phyloP scores from a whole-genome alignment of 2,329 filamentous ascomycete genomes.

The Capronia americana region DNA sequence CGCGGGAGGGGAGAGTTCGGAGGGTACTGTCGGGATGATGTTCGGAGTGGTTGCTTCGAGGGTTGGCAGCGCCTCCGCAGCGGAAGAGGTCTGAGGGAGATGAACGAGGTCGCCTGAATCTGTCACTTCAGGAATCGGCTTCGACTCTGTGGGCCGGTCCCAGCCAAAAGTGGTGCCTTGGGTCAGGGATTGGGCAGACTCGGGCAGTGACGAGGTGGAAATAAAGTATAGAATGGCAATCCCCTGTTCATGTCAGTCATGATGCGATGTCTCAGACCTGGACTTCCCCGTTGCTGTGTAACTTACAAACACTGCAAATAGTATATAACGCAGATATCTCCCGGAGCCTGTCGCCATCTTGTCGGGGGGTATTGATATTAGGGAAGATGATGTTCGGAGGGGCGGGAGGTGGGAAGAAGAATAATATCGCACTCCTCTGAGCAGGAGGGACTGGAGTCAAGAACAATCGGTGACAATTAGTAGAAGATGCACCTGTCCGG shows the following conservation, averaged over 20 bases:
- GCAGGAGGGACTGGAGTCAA: conserved; percentile 11
- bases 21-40: conserved; percentile 16
- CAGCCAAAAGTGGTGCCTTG: conserved; percentile 33
- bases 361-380: conserved; percentile 3
- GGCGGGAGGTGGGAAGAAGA: neutral
- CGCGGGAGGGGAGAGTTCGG: conserved; percentile 52
- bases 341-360: conserved; percentile 46
- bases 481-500: neutral
- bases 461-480: conserved; percentile 1
- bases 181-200: conserved; percentile 39
- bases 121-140: conserved; percentile 1
- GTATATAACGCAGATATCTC: conserved; percentile 66
- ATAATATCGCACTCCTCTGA: neutral
- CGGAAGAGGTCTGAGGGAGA: conserved; percentile 26
- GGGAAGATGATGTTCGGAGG: neutral
- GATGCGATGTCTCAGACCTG: conserved; percentile 3
- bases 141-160: conserved; percentile 24
- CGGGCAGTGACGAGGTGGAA: conserved; percentile 64
- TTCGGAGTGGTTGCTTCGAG: conserved; percentile 31
- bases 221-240: conserved; percentile 83
- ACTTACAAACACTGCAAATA: conserved; percentile 84
- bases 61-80: conserved; percentile 41
- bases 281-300: conserved; percentile 14
- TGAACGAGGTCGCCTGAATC: conserved; percentile 8
- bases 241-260: conserved; percentile 51